Percentiles rank a stretch among this genome's conserved stretches.
phyloP scores from a whole-genome alignment of 1,139 yeast species.

The Saccharomycopsis crataegensis region DNA sequence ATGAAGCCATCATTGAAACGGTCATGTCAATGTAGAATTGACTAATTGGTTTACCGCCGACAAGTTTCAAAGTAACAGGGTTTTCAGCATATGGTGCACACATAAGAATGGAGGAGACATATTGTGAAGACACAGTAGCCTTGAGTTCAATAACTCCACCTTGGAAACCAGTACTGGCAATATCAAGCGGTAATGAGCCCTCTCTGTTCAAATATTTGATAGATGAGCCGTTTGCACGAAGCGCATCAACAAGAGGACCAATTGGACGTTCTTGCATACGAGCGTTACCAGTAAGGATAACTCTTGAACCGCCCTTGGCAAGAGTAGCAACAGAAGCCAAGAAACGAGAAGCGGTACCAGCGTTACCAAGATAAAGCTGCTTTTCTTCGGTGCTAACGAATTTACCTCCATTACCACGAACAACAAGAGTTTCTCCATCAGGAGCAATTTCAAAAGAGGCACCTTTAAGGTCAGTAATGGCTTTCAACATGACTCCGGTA shows the following conservation, averaged over 20 bases:
- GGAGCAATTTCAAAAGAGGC: conserved; percentile 72
- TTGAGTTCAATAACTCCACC: conserved; percentile 94
- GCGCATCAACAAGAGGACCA: conserved; percentile 92
- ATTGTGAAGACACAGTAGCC: conserved; percentile 95
- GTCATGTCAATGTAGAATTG: conserved; percentile 97
- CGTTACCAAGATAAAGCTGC: conserved; percentile 85
- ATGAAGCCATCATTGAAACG: conserved; percentile 84
- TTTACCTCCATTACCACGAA: conserved; percentile 82
- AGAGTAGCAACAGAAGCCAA: conserved; percentile 86
- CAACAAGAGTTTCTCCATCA: conserved; percentile 81
- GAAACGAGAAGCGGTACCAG: conserved; percentile 97
- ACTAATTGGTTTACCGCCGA: conserved; percentile 96
- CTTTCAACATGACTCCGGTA: conserved; percentile 89
- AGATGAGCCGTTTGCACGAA: conserved; percentile 68
- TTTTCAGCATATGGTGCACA: conserved; percentile 93
- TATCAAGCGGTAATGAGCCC: conserved; percentile 83
- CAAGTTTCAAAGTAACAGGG: conserved; percentile 81
- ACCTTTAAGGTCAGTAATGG: conserved; percentile 71
- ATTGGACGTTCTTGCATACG: conserved; percentile 98
- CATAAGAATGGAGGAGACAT: conserved; percentile 93
- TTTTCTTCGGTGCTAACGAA: conserved; percentile 48
- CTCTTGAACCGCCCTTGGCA: conserved; percentile 45
- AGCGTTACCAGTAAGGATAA: conserved; percentile 83
- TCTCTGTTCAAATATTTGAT: conserved; percentile 62
- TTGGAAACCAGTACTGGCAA: conserved; percentile 59